Evolutionary conservation across 169 alveolate species (phyloP), one percentile per base, ranked within the genome.

Genomic region (Miamiensis avidus): DNA sequence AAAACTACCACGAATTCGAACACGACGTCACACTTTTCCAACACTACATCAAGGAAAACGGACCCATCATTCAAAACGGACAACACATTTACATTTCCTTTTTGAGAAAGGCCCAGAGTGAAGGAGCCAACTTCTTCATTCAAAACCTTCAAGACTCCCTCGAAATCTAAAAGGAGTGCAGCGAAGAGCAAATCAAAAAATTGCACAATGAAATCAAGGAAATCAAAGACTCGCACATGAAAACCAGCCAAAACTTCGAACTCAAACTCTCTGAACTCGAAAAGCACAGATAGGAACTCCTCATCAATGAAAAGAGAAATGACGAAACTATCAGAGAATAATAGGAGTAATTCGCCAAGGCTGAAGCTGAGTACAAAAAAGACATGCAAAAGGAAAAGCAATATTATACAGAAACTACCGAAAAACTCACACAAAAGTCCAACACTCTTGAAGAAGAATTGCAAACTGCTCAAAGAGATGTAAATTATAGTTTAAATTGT

Each of bases 21-120:
- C 82, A 86, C n/a, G 96, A 92, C n/a, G 77, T 94, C 29, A 83
- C 87, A 81, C 82, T 87, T 31, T 93, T 95, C 65, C 85, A 92
- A 74, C 34, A 84, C 81, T 92, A 85, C 73, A 91, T 89, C 78
- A 79, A 82, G 65, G 96, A 93, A 74, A 92, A 89, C 79, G 96
- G 95, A 26, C 97, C 98, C n/a, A 89, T 89, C 1, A 94, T 94
- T 29, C 87, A 91, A 16, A 84, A 86, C 0, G 86, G 94, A 74
- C 85, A 81, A 16, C 89, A 88, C 69, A 85, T 89, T 33, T 85
- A 93, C 34, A 74, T 85, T 49, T 94, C 94, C 31, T 95, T 95
- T 86, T 79, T 83, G 64, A 29, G 81, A 26, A 88, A 85, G 29
- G 85, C 82, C 25, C 65, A 85, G 29, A 76, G 78, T 49, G 96